Base-by-base conservation (phyloP, 2,329 filamentous ascomycete genomes). In the Massarina eburnea region DNA sequence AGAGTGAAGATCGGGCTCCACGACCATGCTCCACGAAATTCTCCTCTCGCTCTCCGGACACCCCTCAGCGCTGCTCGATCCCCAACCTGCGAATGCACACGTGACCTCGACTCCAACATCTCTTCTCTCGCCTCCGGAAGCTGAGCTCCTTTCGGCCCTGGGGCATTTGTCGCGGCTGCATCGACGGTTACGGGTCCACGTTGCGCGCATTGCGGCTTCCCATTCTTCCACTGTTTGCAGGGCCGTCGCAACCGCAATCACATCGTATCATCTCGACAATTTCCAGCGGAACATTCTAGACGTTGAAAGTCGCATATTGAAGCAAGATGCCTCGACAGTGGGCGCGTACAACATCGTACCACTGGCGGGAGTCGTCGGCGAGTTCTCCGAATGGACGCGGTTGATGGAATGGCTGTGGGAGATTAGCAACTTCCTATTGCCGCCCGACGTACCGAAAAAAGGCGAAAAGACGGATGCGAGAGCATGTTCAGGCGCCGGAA, bases 11-110 rank as follows among this genome's bases (percentile, higher is more conserved):
- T 38, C 39, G 49, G 29, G 47, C 45, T n/a, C 59, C 62, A 15
- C 51, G 46, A 43, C 62, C 59, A 99, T 99, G 94, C 88, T 99
- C 71, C 94, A 97, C 82, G 94, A 99, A 79, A 90, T 99, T 76
- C 84, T 97, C 72, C 86, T 99, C 72, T 92, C 91, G 71, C 85
- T 97, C 72, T 95, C 91, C 62, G 92, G 94, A 58, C 89, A 97
- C 74, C 87, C 89, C 54, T 96, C 92, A 55, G 87, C 91, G 57
- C 82, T 97, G 66, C 88, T 96, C 75, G 80, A 81, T 68, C 54
- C 72, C 59, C 64, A 72, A 60, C 71, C 76, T 59, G 61, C 45
- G 43, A 45, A 51, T 30, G 43, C 73, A 53, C 68, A 74, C 58
- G 58, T 69, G 61, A 69, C 59, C 3, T 58, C 64, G 2, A 59